A percentile compares a stretch with the other conserved stretches of the same genome.
Conservation (phyloP, 148 eudicot species). For the Gaultheria prostrata region DNA sequence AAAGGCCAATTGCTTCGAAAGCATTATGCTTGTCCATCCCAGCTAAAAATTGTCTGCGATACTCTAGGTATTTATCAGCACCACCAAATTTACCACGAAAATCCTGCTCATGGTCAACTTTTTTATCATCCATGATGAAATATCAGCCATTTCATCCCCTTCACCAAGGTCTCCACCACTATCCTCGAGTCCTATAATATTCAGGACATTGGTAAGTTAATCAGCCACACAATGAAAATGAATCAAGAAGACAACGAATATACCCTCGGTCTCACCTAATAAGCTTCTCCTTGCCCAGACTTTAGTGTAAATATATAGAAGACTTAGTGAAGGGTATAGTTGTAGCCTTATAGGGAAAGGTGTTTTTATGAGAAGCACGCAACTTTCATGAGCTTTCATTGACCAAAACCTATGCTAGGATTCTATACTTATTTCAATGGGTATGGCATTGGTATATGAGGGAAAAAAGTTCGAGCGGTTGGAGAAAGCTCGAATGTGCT, state of each 20-base stretch:
- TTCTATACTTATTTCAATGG: background rate
- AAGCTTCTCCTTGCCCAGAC: too few relatives aligned
- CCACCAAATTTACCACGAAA: constrained; percentile 92
- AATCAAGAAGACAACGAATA: background rate
- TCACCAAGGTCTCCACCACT: constrained; percentile 64
- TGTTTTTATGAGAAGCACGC: too few relatives aligned
- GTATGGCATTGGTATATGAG: constrained; percentile 27
- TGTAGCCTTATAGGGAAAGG: too few relatives aligned
- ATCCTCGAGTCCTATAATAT: constrained; percentile 63
- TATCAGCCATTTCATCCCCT: constrained; percentile 96
- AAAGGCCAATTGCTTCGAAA: constrained; percentile 65
- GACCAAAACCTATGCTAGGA: constrained; percentile 37
- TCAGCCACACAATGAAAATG: background rate
- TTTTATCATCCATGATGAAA: constrained; percentile 94
- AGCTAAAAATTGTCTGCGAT: constrained; percentile 47
- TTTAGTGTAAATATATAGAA: too few relatives aligned
- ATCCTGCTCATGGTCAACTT: constrained; percentile 77
- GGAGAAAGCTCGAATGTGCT: constrained; percentile 66
- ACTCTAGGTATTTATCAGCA: constrained; percentile 67
- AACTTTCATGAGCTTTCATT: constrained; percentile 53
- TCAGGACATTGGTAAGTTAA: constrained; percentile 9
- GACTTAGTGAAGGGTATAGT: too few relatives aligned
- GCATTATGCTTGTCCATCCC: constrained; percentile 44
- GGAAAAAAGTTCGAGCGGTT: constrained; percentile 78
- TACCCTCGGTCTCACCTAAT: constrained; percentile 82